Conservation (phyloP, 345 rosid genomes). For the Hibiscus trionum region DNA sequence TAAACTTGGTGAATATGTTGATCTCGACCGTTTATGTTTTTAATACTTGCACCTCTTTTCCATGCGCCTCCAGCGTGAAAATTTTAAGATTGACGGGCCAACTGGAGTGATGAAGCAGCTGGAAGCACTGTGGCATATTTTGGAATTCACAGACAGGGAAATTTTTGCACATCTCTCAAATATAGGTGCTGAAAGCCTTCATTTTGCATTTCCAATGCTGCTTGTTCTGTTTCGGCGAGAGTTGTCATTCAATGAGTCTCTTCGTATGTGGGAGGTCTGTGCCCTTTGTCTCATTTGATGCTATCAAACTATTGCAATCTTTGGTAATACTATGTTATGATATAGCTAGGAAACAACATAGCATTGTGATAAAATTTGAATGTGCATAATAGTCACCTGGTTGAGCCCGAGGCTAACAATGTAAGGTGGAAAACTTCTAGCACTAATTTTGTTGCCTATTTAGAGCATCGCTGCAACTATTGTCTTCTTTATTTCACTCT, state of each 20-base stretch:
- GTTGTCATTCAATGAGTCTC: constrained; percentile 70
- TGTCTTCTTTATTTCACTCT: constrained; percentile 4
- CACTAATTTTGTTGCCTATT: neutral
- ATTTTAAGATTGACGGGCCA: constrained; percentile 90
- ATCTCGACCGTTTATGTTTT: constrained; percentile 11
- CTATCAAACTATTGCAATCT: neutral
- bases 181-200: constrained; percentile 94
- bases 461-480: neutral
- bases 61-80: constrained; percentile 50
- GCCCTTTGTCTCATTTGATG: neutral
- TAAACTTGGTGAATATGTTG: constrained; percentile 6
- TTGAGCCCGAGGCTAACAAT: neutral
- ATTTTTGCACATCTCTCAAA: constrained; percentile 63
- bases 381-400: neutral
- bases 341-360: neutral
- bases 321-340: neutral
- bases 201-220: constrained; percentile 92
- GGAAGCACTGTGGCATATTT: constrained; percentile 72
- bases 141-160: constrained; percentile 76
- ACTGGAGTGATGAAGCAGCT: constrained; percentile 89
- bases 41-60: constrained; percentile 18
- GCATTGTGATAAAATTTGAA: neutral
- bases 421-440: neutral
- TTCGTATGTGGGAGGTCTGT: constrained; percentile 89
- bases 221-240: constrained; percentile 83